Evolutionary conservation across 164 flowering plant species (phyloP).

Genomic region (Aristolochia contorta): DNA sequence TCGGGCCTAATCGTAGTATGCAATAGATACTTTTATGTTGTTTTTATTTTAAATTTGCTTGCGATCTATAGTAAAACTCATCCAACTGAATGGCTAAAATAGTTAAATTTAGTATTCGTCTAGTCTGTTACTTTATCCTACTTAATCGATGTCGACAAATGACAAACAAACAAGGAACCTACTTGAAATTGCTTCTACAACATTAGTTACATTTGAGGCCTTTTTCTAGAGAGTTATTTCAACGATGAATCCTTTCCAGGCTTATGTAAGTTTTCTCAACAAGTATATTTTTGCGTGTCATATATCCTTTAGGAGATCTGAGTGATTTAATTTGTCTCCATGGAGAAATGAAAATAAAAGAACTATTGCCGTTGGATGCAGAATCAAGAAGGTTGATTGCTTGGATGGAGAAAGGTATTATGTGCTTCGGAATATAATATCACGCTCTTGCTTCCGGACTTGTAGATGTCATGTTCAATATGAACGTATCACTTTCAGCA

Average conservation of each 20-base stretch:
- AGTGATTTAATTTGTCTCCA: neutral
- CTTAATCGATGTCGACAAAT: too few relatives aligned
- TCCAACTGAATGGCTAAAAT: too few relatives aligned
- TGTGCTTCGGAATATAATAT: neutral
- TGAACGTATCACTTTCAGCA: too few relatives aligned
- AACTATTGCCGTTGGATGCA: slow-evolving; percentile 85
- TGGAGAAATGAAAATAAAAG: slow-evolving; percentile 92
- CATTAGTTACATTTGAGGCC: slow-evolving; percentile 91
- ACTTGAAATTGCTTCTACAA: slow-evolving; percentile 89
- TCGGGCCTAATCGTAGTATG: too few relatives aligned
- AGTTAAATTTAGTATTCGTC: too few relatives aligned
- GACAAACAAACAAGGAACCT: slow-evolving; percentile 68
- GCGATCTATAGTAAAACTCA: too few relatives aligned
- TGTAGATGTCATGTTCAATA: too few relatives aligned
- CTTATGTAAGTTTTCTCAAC: slow-evolving; percentile 34
- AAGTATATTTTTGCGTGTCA: neutral
- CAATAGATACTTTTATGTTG: too few relatives aligned
- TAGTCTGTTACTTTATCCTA: too few relatives aligned
- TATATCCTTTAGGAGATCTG: neutral
- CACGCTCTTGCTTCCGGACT: neutral
- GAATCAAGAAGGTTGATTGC: slow-evolving; percentile 89
- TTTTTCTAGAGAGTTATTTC: slow-evolving; percentile 91
- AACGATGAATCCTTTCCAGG: slow-evolving; percentile 90
- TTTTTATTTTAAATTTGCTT: too few relatives aligned
- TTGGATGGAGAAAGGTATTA: slow-evolving; percentile 93